phyloP scores from a whole-genome alignment of 495 filamentous ascomycete species.

The Cercophora scortea region DNA sequence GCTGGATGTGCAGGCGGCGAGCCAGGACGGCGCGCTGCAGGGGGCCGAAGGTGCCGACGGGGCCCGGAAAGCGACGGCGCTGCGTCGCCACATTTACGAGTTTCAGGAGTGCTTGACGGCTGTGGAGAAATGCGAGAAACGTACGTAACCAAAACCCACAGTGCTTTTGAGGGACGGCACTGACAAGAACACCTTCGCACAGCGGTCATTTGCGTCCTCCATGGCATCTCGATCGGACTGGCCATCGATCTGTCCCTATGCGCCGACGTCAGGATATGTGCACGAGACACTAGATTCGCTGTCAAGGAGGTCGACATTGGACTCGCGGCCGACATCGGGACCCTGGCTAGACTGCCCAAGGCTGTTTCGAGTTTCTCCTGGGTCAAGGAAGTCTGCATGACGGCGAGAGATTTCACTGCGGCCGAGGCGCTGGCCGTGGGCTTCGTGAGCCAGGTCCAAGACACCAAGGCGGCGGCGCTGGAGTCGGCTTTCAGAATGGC shows the following conservation, averaged over 20 bases:
- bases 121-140: constrained; percentile 86
- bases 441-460: constrained; percentile 73
- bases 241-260: constrained; percentile 76
- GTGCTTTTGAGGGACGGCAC: neutral
- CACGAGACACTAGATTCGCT: constrained; percentile 54
- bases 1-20: constrained; percentile 66
- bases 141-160: constrained; percentile 28
- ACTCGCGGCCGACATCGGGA: constrained; percentile 88
- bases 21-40: constrained; percentile 30
- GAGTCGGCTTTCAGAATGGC: constrained; percentile 59
- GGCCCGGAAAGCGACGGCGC: constrained; percentile 55
- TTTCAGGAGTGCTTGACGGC: constrained; percentile 73
- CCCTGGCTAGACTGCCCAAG: constrained; percentile 77
- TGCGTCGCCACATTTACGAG: constrained; percentile 61
- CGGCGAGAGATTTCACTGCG: constrained; percentile 66
- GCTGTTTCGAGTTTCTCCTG: constrained; percentile 68
- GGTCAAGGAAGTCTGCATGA: constrained; percentile 86
- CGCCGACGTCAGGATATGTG: constrained; percentile 72
- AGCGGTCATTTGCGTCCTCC: constrained; percentile 78
- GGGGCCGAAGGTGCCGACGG: constrained; percentile 37
- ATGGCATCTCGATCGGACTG: constrained; percentile 73
- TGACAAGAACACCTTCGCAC: neutral
- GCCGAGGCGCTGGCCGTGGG: constrained; percentile 77
- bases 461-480: constrained; percentile 54
- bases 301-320: constrained; percentile 97